Conservation (phyloP, 2,329 filamentous ascomycete genomes). For the Fusarium caatingaense region DNA sequence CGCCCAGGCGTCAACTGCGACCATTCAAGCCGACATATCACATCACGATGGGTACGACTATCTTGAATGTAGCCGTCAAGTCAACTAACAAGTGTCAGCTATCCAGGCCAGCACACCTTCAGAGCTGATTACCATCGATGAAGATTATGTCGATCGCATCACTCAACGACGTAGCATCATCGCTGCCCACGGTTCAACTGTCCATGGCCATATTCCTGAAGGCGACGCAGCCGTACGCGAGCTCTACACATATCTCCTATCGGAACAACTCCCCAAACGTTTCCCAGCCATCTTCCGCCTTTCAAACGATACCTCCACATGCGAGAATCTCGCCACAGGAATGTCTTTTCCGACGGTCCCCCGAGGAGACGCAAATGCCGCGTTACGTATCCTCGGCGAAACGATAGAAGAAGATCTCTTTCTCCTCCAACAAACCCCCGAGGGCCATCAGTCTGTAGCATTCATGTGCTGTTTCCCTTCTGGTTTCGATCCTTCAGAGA, state of each 20-base stretch:
- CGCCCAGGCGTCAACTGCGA: slow-evolving; percentile 8
- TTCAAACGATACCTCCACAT: slow-evolving; percentile 44
- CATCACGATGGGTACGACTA: slow-evolving; percentile 29
- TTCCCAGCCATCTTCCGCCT: slow-evolving; percentile 62
- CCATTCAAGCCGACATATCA: slow-evolving; percentile 35
- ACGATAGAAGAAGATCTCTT: slow-evolving; percentile 54
- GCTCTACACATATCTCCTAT: slow-evolving; percentile 60
- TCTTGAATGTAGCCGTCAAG: rapidly evolving
- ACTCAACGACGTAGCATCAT: slow-evolving; percentile 55
- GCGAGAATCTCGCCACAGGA: slow-evolving; percentile 57
- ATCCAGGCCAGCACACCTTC: slow-evolving; percentile 58
- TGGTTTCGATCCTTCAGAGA: slow-evolving; percentile 63
- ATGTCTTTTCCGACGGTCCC: slow-evolving; percentile 40
- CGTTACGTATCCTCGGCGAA: slow-evolving; percentile 22
- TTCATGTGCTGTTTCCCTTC: slow-evolving; percentile 56
- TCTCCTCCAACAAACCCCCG: slow-evolving; percentile 56
- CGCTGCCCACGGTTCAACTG: slow-evolving; percentile 41
- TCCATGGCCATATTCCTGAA: slow-evolving; percentile 56
- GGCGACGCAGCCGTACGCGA: slow-evolving; percentile 60
- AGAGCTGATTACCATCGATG: slow-evolving; percentile 65
- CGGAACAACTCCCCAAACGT: slow-evolving; percentile 59
- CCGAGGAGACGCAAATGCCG: not conserved
- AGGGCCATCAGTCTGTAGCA: slow-evolving; percentile 58
- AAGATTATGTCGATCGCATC: slow-evolving; percentile 60
- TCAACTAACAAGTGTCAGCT: slow-evolving; percentile 46